These are phyloP conservation scores for Erodium trifolium DNA, from an alignment of 441 rosid genomes.

Conservation along the genomic window DNA sequence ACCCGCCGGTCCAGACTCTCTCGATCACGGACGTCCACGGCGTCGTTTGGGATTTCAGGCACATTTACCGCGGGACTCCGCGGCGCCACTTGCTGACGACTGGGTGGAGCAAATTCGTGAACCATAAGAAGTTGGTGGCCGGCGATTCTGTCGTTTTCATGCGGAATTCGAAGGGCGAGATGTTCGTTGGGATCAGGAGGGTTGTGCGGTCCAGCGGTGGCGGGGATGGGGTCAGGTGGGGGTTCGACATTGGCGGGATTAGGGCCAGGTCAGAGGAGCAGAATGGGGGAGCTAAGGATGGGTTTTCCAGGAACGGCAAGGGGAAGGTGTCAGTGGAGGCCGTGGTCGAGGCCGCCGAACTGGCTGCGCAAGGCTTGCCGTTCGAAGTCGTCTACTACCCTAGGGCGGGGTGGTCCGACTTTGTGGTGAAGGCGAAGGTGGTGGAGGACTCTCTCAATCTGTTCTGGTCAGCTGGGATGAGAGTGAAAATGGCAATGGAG, in stretches of 20 bases:
- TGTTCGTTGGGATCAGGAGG: conserved; percentile 81
- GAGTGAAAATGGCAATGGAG: conserved; percentile 97
- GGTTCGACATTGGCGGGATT: too few relatives aligned
- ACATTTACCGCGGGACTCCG: conserved; percentile 92
- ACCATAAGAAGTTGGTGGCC: conserved; percentile 90
- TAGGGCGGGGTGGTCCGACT: conserved; percentile 72
- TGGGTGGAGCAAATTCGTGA: conserved; percentile 96
- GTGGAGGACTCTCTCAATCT: conserved; percentile 63
- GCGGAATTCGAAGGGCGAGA: conserved; percentile 72
- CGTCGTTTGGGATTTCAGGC: conserved; percentile 84
- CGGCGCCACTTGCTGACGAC: conserved; percentile 91
- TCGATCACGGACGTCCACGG: conserved; percentile 89
- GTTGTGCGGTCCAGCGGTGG: conserved; percentile 24
- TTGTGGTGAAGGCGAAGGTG: conserved; percentile 59
- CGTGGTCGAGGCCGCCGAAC: conserved; percentile 60
- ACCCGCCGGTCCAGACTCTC: conserved; percentile 94
- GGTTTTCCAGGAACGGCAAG: conserved; percentile 22
- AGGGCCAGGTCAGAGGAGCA: too few relatives aligned
- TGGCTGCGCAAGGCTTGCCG: conserved; percentile 55
- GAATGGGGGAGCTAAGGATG: background rate
- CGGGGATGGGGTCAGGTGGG: background rate
- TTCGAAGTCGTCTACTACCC: conserved; percentile 90
- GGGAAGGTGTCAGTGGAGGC: conserved; percentile 43
- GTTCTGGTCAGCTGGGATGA: conserved; percentile 83
- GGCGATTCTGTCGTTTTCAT: conserved; percentile 95